These are phyloP conservation scores for Pulveroboletus sp. DNA, from an alignment of 768 basidiomycete genomes.

Conservation along the genomic window DNA sequence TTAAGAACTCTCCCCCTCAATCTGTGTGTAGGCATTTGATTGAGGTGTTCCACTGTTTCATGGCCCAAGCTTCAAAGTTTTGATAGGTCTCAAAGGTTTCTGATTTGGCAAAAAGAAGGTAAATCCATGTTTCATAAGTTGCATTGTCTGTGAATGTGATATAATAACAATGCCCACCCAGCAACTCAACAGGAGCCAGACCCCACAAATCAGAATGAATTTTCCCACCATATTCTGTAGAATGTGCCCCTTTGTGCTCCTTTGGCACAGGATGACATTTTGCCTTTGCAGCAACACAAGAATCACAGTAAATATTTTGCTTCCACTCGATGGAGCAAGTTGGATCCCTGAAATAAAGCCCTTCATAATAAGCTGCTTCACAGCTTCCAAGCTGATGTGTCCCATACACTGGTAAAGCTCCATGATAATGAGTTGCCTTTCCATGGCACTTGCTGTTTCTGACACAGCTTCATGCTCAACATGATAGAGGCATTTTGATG, in stretches of 20 bases:
- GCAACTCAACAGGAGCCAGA: neutral
- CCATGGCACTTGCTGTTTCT: neutral
- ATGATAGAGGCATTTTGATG: neutral
- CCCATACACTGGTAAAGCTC: neutral
- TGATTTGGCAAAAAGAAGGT: neutral
- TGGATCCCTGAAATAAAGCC: too few relatives aligned
- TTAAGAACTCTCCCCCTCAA: slow-evolving; percentile 32
- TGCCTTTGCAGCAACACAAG: too few relatives aligned
- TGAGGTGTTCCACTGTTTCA: neutral
- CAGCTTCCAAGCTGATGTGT: too few relatives aligned
- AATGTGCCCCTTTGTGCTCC: too few relatives aligned
- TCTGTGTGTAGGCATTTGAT: slow-evolving; percentile 8
- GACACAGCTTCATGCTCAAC: neutral
- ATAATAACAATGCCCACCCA: neutral
- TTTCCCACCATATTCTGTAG: too few relatives aligned
- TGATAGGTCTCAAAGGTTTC: slow-evolving; percentile 7
- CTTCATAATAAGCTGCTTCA: too few relatives aligned
- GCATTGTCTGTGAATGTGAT: slow-evolving; percentile 9
- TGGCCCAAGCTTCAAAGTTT: neutral
- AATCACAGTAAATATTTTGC: too few relatives aligned
- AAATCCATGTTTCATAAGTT: neutral
- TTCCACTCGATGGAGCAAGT: too few relatives aligned
- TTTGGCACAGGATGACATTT: too few relatives aligned
- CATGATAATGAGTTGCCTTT: neutral
- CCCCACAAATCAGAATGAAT: too few relatives aligned